Evolutionary conservation across 1,139 yeast genomes (phyloP).

Genomic region (Debaryomyces sp.): DNA sequence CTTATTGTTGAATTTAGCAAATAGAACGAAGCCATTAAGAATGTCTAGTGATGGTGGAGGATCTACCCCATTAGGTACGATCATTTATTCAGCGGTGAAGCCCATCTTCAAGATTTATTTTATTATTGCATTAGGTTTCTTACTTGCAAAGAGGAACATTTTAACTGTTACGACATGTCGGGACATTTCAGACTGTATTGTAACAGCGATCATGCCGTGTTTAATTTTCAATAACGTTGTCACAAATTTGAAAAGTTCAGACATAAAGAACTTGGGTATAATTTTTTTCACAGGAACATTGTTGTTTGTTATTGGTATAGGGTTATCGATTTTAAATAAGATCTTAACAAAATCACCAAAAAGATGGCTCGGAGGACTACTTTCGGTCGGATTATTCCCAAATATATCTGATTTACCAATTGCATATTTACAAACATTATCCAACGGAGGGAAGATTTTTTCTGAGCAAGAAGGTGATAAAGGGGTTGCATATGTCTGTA

Average conservation of each 20-base stretch:
- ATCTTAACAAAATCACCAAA: slow-evolving; percentile 56
- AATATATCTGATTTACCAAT: slow-evolving; percentile 86
- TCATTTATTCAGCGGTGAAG: slow-evolving; percentile 79
- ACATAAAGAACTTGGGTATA: slow-evolving; percentile 76
- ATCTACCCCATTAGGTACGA: slow-evolving; percentile 52
- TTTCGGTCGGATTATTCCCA: slow-evolving; percentile 65
- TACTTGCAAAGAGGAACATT: slow-evolving; percentile 65
- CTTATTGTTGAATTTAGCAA: not conserved
- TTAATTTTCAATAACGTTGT: slow-evolving; percentile 79
- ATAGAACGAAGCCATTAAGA: not conserved
- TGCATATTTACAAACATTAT: slow-evolving; percentile 82
- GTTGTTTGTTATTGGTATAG: slow-evolving; percentile 41
- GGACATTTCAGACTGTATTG: slow-evolving; percentile 72
- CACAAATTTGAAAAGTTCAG: slow-evolving; percentile 64
- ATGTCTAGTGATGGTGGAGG: slow-evolving; percentile 2
- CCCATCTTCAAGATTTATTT: slow-evolving; percentile 86
- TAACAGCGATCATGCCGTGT: slow-evolving; percentile 76
- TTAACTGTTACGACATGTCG: slow-evolving; percentile 73
- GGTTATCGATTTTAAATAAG: slow-evolving; percentile 36
- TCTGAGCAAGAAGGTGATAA: slow-evolving; percentile 59
- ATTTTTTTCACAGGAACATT: slow-evolving; percentile 58
- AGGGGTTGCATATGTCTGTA: slow-evolving; percentile 87
- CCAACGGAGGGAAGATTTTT: slow-evolving; percentile 61
- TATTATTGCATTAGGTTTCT: slow-evolving; percentile 70
- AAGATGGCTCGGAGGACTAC: slow-evolving; percentile 77